phyloP scores from a whole-genome alignment of 2,329 filamentous ascomycete species.

The Scedosporium boydii region DNA sequence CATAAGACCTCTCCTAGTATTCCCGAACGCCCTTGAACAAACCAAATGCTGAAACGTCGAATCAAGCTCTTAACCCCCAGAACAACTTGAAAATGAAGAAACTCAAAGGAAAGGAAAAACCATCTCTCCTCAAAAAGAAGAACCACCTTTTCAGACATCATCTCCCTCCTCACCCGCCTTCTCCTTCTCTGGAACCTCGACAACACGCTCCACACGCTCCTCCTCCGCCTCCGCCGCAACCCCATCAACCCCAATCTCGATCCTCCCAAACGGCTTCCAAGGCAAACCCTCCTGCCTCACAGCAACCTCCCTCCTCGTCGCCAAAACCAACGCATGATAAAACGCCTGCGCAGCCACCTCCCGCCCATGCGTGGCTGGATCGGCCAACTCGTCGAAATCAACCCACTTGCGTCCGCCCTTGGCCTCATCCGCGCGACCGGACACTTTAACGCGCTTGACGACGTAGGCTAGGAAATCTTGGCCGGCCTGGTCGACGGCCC shows the following conservation, averaged over 20 bases:
- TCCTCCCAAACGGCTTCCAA: conserved; percentile 33
- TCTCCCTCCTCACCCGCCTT: not conserved
- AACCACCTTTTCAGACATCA: not conserved
- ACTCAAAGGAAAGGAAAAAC: not conserved
- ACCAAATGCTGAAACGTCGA: no score
- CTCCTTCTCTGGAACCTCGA: not conserved
- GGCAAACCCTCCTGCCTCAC: conserved; percentile 48
- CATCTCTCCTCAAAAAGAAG: not conserved
- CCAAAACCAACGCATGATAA: conserved; percentile 62
- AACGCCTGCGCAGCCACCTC: conserved; percentile 66
- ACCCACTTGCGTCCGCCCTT: conserved; percentile 31
- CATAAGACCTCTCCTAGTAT: no score
- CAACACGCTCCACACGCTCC: not conserved
- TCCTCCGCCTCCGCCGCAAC: not conserved
- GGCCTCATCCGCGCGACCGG: conserved; percentile 20
- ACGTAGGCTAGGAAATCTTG: conserved; percentile 36
- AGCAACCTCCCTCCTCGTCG: conserved; percentile 52
- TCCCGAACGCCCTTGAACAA: no score
- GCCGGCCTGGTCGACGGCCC: conserved; percentile 33
- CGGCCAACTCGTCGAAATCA: conserved; percentile 60
- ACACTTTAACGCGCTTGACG: conserved; percentile 23
- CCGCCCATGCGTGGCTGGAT: conserved; percentile 40
- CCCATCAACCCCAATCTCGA: conserved; percentile 28
- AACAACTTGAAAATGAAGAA: not conserved
- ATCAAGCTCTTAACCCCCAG: not conserved